Evolutionary conservation across 78 protist species (phyloP).

Genomic region (Tieghemostelium lacteum): DNA sequence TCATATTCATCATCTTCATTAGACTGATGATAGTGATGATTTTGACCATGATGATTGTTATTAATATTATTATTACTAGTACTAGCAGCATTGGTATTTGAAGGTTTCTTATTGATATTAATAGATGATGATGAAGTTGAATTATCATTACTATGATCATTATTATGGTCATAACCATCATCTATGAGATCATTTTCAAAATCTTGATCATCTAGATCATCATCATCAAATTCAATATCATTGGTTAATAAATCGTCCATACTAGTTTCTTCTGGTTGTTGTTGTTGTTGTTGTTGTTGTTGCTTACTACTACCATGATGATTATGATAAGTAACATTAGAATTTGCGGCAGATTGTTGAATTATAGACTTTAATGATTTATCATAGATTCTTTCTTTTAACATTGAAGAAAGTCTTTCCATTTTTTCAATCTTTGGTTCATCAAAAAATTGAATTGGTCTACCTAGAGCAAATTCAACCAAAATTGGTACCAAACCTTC

Average conservation of each 20-base stretch:
- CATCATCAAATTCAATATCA: conserved; percentile 60
- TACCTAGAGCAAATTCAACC: conserved; percentile 65
- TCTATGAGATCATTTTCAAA: conserved; percentile 16
- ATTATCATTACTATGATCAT: conserved; percentile 3
- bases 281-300: not conserved
- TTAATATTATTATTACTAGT: not conserved
- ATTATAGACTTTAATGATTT: conserved; percentile 19
- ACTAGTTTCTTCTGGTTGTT: not conserved
- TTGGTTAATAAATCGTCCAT: not conserved
- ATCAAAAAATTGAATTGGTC: conserved; percentile 59
- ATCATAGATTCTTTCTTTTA: conserved; percentile 57
- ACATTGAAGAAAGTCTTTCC: conserved; percentile 37
- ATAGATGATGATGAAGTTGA: not conserved
- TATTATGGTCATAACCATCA: conserved; percentile 20
- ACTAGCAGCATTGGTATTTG: not conserved
- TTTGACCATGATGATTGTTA: not conserved
- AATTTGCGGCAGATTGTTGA: too few relatives aligned
- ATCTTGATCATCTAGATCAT: not conserved
- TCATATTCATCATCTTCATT: conserved; percentile 17
- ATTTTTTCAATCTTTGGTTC: conserved; percentile 74
- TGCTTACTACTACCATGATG: not conserved
- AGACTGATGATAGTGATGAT: not conserved
- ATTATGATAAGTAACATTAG: too few relatives aligned
- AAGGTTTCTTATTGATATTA: not conserved
- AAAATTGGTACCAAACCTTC: conserved; percentile 47